Percentiles rank a stretch among this genome's conserved stretches.
Evolutionary conservation across 345 rosid species (phyloP).

Genomic region (Zanthoxylum bungeanum): DNA sequence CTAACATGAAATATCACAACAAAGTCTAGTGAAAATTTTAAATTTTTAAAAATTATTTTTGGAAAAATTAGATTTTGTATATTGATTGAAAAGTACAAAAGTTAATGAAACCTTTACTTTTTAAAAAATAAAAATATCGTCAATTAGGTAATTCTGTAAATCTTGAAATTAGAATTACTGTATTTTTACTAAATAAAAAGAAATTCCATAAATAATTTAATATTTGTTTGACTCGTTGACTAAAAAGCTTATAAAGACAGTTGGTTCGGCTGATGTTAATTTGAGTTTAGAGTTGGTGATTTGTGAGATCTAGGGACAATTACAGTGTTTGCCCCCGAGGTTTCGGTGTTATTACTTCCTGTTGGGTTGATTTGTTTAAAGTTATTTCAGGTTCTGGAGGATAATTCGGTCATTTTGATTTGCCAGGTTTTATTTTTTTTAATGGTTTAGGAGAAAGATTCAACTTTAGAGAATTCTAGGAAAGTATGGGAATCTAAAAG

Average conservation of each 20-base stretch:
- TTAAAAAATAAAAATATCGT: background rate
- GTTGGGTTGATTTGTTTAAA: background rate
- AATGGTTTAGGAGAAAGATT: background rate
- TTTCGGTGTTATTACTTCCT: background rate
- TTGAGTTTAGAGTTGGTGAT: background rate
- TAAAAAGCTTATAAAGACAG: background rate
- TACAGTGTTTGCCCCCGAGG: background rate
- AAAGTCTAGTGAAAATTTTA: too few species aligned
- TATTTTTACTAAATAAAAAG: too few species aligned
- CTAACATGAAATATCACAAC: too few species aligned
- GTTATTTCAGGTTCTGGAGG: background rate
- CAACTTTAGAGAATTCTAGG: background rate
- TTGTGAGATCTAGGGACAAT: background rate
- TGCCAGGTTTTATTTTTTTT: background rate
- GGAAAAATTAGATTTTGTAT: background rate
- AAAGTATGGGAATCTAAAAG: background rate
- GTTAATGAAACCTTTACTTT: background rate
- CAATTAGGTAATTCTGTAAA: too few species aligned
- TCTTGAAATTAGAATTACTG: too few species aligned
- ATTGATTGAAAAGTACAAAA: background rate
- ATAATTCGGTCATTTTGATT: background rate
- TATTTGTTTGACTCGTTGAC: slow-evolving; percentile 12
- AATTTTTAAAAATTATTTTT: background rate
- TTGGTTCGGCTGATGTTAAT: slow-evolving; percentile 1
- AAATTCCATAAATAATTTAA: background rate